These are phyloP conservation scores for Aphanomyces astaci DNA, from an alignment of 352 stramenopile genomes.

Conservation along the genomic window DNA sequence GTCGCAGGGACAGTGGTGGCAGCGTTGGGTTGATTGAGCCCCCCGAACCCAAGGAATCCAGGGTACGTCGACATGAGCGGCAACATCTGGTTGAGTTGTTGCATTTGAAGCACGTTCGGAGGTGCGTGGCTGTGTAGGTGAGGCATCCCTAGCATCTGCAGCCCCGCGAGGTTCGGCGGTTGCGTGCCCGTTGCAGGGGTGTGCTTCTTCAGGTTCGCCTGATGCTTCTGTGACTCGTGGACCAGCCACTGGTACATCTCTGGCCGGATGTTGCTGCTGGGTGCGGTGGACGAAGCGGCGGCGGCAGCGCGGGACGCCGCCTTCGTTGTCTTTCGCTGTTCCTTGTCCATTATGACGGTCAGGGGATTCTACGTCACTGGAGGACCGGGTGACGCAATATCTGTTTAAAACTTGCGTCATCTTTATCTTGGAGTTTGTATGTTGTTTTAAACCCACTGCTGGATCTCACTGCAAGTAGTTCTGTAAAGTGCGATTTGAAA, in stretches of 20 bases:
- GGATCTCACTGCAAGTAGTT: neutral
- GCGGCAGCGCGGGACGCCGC: neutral
- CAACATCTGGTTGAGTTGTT: slow-evolving; percentile 18
- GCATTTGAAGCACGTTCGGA: slow-evolving; percentile 4
- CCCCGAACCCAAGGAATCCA: slow-evolving; percentile 10
- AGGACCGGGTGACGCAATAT: neutral
- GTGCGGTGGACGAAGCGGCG: neutral
- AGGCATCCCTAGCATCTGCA: slow-evolving; percentile 3
- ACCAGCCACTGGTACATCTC: slow-evolving; percentile 21
- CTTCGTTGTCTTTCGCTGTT: neutral
- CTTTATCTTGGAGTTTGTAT: neutral
- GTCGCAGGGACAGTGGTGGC: neutral
- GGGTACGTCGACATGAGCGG: slow-evolving; percentile 14
- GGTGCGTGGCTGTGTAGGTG: neutral
- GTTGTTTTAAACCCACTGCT: neutral
- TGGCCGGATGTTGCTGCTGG: slow-evolving; percentile 9
- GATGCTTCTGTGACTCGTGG: slow-evolving; percentile 1
- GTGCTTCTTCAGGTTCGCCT: neutral
- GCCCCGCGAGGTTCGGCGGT: neutral
- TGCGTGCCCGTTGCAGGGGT: neutral
- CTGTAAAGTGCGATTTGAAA: neutral
- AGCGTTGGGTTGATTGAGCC: neutral
- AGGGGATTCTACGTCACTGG: neutral
- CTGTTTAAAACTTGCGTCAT: neutral
- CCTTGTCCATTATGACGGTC: slow-evolving; percentile 20